Base-by-base conservation (phyloP, 768 basidiomycete genomes). In the Lactarius vividus region DNA sequence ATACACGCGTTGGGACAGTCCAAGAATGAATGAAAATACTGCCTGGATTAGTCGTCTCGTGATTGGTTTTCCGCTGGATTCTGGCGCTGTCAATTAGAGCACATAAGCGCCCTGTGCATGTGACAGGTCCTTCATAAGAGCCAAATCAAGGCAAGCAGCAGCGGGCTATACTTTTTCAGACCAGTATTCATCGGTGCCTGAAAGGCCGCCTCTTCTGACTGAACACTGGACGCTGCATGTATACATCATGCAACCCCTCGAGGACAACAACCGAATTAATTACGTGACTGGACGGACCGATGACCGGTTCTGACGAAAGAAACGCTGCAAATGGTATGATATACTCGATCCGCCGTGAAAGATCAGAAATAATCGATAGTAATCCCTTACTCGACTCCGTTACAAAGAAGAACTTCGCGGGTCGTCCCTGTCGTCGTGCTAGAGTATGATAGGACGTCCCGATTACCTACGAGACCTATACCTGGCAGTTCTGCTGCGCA, bases 1-100 rank as follows among this genome's bases (percentile, higher is more conserved):
- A 23, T 62, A 28, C 52, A 59, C 57, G 57, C 57, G 57, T 33
- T 31, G 49, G 57, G 52, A 26, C 23, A 37, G 39, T 29, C 10
- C 39, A 42, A 33, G 15, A 42, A 52, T 61, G 23, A 53, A 49
- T 49, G 23, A 49, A 49, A n/a, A 49, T 49, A 23, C 13, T 23
- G 46, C 23, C 46, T 23, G 23, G 46, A 26, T 49, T 49, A 23
- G 46, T 49, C 46, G 23, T 23, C 37, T 10, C 42, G 7, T 23
- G 9, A 46, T 9, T 13, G 23, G 46, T 49, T 49, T n/a, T 49
- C 23, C 23, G n/a, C 1, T 49, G 4, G n/a, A 23, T 49, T 49
- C 23, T 49, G 4, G 46, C 46, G 46, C 46, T 13, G 46, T 49
- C 23, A 23, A 49, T 26, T 26, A 49, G 20, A 15, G n/a, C 3